Conservation (phyloP, 306 rosid species). For the Luffa aegyptiaca region DNA sequence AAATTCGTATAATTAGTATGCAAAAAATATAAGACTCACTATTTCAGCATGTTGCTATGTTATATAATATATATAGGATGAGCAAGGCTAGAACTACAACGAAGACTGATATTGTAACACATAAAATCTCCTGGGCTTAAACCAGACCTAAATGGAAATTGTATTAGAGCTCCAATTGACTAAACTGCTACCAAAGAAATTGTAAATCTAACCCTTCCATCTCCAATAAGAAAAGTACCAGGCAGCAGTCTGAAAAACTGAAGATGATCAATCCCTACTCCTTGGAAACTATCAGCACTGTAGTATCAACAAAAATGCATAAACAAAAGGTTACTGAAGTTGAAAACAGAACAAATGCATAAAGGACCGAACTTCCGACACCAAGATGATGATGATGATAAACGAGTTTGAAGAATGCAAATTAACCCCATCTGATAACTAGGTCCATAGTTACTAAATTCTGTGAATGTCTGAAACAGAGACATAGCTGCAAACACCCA, state of each 20-base stretch:
- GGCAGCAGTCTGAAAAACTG: slow-evolving; percentile 66
- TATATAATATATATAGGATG: neutral
- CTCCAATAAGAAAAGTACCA: slow-evolving; percentile 38
- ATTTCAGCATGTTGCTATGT: neutral
- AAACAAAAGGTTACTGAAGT: neutral
- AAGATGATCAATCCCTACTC: slow-evolving; percentile 46
- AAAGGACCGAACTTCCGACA: neutral
- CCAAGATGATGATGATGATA: neutral
- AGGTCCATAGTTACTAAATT: neutral
- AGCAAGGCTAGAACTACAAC: neutral
- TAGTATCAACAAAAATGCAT: slow-evolving; percentile 15
- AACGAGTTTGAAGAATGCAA: neutral
- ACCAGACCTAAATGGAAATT: neutral
- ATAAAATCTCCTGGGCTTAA: neutral
- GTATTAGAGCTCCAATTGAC: neutral
- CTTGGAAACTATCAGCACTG: slow-evolving; percentile 46
- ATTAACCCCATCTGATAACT: neutral
- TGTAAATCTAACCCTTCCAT: slow-evolving; percentile 18
- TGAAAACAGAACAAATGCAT: slow-evolving; percentile 2
- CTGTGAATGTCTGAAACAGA: neutral
- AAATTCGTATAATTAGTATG: neutral
- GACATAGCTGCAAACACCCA: slow-evolving; percentile 16
- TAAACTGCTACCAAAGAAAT: neutral
- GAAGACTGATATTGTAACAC: neutral
- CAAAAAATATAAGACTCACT: neutral